These are phyloP conservation scores for Gossypium sturtianum DNA, from an alignment of 345 rosid species.

Conservation along the genomic window DNA sequence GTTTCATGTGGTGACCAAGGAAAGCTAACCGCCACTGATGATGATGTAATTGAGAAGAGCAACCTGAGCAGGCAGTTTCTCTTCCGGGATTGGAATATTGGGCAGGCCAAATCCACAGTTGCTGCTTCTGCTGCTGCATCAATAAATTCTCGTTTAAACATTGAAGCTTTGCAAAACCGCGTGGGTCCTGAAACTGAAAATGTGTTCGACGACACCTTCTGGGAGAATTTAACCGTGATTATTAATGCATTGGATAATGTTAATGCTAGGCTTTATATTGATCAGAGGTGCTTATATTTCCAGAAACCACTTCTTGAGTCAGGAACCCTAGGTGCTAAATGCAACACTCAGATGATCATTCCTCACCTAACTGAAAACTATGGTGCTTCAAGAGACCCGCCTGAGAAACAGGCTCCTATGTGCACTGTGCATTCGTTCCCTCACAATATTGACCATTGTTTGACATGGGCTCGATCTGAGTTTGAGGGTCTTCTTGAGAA, in stretches of 20 bases:
- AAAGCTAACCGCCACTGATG: constrained; percentile 87
- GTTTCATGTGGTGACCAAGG: constrained; percentile 81
- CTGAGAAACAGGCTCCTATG: constrained; percentile 99
- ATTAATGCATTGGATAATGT: constrained; percentile 98
- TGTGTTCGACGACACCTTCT: constrained; percentile 78
- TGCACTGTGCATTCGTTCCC: constrained; percentile 99
- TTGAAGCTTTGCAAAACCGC: constrained; percentile 93
- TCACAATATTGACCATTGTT: constrained; percentile 96
- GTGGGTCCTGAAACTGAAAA: constrained; percentile 91
- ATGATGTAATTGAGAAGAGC: constrained; percentile 98
- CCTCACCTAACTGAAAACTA: constrained; percentile 97
- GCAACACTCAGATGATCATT: constrained; percentile 98
- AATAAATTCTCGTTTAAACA: constrained; percentile 64
- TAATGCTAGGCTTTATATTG: constrained; percentile 93
- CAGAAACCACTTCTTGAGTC: constrained; percentile 99
- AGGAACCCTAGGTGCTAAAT: constrained; percentile 95
- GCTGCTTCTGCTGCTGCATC: constrained; percentile 86
- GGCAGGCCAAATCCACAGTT: constrained; percentile 98
- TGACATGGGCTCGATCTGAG: constrained; percentile 99
- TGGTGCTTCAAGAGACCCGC: constrained; percentile 99
- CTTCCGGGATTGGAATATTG: constrained; percentile 98
- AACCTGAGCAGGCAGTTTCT: constrained; percentile 97
- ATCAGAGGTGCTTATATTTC: constrained; percentile 93
- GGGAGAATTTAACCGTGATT: constrained; percentile 85
- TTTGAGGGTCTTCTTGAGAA: constrained; percentile 98